These are phyloP conservation scores for Hymenoscyphus salicellus DNA, from an alignment of 2,329 filamentous ascomycete genomes.

Conservation along the genomic window DNA sequence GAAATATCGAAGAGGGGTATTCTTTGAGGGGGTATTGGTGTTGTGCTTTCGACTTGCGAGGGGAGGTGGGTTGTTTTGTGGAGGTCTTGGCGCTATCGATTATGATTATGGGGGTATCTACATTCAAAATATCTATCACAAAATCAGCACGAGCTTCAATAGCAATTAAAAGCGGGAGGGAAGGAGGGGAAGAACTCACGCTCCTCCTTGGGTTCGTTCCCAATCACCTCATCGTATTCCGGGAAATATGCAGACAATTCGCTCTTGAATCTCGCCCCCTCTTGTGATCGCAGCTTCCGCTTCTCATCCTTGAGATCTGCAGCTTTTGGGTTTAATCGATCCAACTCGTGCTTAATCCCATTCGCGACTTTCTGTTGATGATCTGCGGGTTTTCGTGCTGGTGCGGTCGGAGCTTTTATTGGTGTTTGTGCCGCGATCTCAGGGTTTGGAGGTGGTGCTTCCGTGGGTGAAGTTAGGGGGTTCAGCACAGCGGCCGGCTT, in stretches of 20 bases:
- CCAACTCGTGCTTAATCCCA: constrained; percentile 60
- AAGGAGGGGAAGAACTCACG: constrained; percentile 52
- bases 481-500: constrained; percentile 25
- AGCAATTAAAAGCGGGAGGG: not conserved
- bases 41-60: constrained; percentile 17
- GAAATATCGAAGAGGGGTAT: constrained; percentile 56
- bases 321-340: constrained; percentile 50
- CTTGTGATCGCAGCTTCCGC: constrained; percentile 80
- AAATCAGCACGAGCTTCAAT: constrained; percentile 22
- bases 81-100: constrained; percentile 49
- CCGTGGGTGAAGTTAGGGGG: constrained; percentile 18
- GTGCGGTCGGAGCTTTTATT: constrained; percentile 30
- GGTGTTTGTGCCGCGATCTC: constrained; percentile 20
- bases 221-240: constrained; percentile 92
- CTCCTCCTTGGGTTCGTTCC: constrained; percentile 73
- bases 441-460: constrained; percentile 20
- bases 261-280: constrained; percentile 82
- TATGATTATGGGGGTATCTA: constrained; percentile 71
- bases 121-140: constrained; percentile 63
- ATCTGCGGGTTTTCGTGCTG: constrained; percentile 36
- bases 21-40: constrained; percentile 45
- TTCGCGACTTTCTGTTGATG: constrained; percentile 57
- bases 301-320: constrained; percentile 55
- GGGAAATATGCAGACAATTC: constrained; percentile 88
- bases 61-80: constrained; percentile 26